Evolutionary conservation across 257 asterid genomes (phyloP).

Genomic region (Avicennia marina): DNA sequence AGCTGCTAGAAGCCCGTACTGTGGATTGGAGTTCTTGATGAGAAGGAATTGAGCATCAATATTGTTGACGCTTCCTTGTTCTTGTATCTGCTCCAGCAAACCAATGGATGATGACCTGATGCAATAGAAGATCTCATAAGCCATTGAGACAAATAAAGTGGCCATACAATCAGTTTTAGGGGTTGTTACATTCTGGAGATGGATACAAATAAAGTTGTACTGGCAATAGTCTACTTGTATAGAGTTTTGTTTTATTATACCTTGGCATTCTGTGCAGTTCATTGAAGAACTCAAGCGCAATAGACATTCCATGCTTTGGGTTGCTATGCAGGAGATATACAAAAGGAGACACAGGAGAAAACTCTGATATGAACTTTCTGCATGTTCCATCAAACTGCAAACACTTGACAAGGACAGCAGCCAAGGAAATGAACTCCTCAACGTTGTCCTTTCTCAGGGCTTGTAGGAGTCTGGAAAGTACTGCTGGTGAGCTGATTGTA

Average conservation of each 20-base stretch:
- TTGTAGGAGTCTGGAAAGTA: constrained; percentile 62
- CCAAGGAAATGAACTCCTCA: constrained; percentile 69
- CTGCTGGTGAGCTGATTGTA: constrained; percentile 66
- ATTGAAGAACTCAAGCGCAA: constrained; percentile 64
- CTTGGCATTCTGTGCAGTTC: constrained; percentile 76
- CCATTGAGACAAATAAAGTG: no score
- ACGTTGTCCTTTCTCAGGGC: constrained; percentile 56
- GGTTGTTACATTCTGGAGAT: no score
- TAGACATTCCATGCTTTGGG: constrained; percentile 47
- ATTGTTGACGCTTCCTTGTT: constrained; percentile 52
- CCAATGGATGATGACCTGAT: constrained; percentile 57
- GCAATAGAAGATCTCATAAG: constrained; percentile 12
- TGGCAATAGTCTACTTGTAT: no score
- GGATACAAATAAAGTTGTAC: no score
- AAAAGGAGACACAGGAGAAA: constrained; percentile 42
- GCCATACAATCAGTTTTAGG: no score
- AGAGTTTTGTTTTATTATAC: no score
- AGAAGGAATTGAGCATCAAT: constrained; percentile 51
- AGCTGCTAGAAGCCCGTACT: constrained; percentile 72
- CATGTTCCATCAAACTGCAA: constrained; percentile 73
- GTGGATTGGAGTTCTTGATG: constrained; percentile 51
- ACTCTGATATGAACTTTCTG: constrained; percentile 51
- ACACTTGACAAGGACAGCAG: constrained; percentile 67
- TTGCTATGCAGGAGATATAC: constrained; percentile 68
- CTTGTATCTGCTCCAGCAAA: constrained; percentile 63